Base-by-base conservation (phyloP, 371 early-diverging fungal species). In the Gilbertella persicaria region DNA sequence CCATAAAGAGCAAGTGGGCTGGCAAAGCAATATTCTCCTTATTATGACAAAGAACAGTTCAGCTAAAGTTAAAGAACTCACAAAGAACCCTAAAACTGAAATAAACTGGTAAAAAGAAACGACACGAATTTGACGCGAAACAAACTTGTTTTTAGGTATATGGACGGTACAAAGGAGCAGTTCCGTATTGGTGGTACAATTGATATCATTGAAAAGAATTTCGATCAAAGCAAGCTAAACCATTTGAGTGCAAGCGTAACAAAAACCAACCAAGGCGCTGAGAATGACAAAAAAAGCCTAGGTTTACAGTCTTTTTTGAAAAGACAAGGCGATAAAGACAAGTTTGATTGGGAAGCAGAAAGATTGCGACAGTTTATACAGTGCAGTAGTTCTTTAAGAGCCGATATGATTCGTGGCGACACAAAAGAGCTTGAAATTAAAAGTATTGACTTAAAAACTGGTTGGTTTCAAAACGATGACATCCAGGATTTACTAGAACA, bases 31-130 rank as follows among this genome's bases (percentile, higher is more conserved):
- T 35, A 35, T 78, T 16, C 51, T 78, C 12, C 40, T 55, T 2
- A 46, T 78, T 17, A 67, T 69, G 0, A 65, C 64, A 2, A 70
- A 73, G 26, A 67, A 69, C 24, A 55, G 68, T 14, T 71, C 81
- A 13, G 30, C 28, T 20, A 80, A 80, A 39, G 49, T 78, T 21
- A 45, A 62, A 17, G 69, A 76, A 25, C 50, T 80, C 8, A 24
- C 45, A 39, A 25, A 48, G 1, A 68, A 76, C 25, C 56, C 67
- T 0, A 58, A 54, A 16, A 58, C 49, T 9, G 81, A 80, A 48
- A 30, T 78, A 0, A 51, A 53, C 39, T 80, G 81, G 81, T 78
- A 64, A 50, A n/a, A 45, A 44, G 16, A 4, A 37, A 13, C 19
- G 0, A 1, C 13, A 29, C 23, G 5, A 33, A 39, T 12, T 36